These are phyloP conservation scores for Chromera velia DNA, from an alignment of 73 alveolate genomes.

Conservation along the genomic window DNA sequence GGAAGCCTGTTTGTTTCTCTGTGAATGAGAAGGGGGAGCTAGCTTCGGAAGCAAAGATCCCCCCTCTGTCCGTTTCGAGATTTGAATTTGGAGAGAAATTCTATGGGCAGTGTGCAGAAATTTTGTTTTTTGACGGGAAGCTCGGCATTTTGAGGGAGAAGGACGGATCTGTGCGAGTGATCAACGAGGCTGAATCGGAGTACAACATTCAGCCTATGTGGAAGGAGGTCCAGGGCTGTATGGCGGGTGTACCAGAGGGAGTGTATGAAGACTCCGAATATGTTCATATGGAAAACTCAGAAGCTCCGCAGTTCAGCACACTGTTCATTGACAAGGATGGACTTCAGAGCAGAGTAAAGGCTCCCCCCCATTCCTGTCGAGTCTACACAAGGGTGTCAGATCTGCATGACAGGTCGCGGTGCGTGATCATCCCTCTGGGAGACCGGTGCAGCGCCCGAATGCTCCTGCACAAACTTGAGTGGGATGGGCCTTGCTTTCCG, in stretches of 20 bases:
- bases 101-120: no score
- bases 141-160: background rate
- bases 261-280: background rate
- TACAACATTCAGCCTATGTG: background rate
- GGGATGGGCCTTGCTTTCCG: constrained; percentile 38
- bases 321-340: background rate
- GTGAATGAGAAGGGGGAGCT: no score
- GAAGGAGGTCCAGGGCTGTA: background rate
- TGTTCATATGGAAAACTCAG: no score
- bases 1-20: no score
- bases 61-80: no score
- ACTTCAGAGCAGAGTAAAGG: background rate
- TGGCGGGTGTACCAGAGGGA: background rate
- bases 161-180: background rate
- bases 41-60: no score
- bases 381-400: no score
- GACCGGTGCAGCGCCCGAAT: background rate
- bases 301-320: background rate
- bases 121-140: background rate
- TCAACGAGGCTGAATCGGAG: background rate
- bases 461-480: constrained; percentile 40
- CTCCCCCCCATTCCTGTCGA: no score
- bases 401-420: no score
- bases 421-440: background rate
- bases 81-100: no score